Conservation (phyloP, 2,329 filamentous ascomycete genomes). For the Cladophialophora psammophila region DNA sequence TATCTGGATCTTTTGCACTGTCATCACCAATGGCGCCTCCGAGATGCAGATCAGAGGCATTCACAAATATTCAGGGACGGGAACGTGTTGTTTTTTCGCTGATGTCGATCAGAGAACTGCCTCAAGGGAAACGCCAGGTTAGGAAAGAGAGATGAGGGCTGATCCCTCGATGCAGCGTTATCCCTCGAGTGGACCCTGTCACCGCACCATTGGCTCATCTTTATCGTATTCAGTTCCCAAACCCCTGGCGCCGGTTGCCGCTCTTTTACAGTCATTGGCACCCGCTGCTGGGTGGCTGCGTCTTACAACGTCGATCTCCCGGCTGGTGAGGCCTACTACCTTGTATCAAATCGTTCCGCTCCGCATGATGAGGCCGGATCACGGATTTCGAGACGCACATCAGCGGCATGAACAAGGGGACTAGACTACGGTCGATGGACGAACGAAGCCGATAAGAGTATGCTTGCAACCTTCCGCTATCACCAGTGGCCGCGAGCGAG, state of each 20-base stretch:
- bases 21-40: neutral
- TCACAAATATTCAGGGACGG: neutral
- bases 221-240: constrained; percentile 4
- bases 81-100: neutral
- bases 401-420: constrained; percentile 11
- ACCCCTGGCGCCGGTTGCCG: neutral
- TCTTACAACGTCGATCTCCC: constrained; percentile 9
- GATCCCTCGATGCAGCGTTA: neutral
- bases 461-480: neutral
- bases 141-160: constrained; percentile 28
- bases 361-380: neutral
- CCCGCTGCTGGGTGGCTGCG: neutral
- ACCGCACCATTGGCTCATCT: neutral
- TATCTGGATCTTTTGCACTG: constrained; percentile 8
- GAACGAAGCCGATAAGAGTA: constrained; percentile 15
- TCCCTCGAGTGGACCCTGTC: neutral
- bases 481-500: constrained; percentile 7
- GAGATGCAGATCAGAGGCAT: neutral
- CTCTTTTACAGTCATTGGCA: neutral
- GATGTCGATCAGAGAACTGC: constrained; percentile 17
- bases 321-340: neutral
- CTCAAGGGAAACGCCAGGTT: constrained; percentile 9
- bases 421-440: neutral
- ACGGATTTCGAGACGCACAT: constrained; percentile 11
- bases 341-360: neutral